These are phyloP conservation scores for Chenopodium formosanum DNA, from an alignment of 148 eudicot species.

Conservation along the genomic window DNA sequence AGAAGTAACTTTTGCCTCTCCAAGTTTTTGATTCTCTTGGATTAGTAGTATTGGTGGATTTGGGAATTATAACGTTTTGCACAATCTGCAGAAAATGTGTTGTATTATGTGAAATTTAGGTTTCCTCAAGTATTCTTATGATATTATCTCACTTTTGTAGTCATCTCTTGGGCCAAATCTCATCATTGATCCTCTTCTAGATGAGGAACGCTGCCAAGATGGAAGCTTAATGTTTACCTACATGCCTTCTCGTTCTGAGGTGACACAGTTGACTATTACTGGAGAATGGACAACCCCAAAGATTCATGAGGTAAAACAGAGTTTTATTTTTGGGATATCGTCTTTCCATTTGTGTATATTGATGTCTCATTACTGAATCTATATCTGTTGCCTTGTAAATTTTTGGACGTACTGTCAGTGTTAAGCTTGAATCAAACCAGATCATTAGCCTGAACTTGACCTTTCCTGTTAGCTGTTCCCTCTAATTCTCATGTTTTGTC, in stretches of 20 bases:
- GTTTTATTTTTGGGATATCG: neutral
- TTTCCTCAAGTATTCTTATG: conserved; percentile 2
- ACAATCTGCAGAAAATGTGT: neutral
- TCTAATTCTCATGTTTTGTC: neutral
- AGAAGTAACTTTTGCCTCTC: no score
- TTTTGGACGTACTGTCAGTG: neutral
- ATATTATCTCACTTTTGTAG: conserved; percentile 33
- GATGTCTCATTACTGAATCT: neutral
- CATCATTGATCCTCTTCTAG: conserved; percentile 82
- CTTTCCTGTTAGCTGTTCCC: neutral
- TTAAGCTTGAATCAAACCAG: neutral
- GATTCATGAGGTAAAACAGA: conserved; percentile 68
- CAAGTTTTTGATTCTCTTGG: neutral
- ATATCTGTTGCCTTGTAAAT: neutral
- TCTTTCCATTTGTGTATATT: neutral
- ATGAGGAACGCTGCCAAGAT: conserved; percentile 87
- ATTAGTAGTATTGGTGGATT: neutral
- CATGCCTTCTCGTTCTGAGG: conserved; percentile 85
- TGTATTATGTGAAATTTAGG: neutral
- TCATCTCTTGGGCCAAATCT: conserved; percentile 78
- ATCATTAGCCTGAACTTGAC: neutral
- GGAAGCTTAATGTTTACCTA: conserved; percentile 77
- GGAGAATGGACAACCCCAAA: conserved; percentile 92
- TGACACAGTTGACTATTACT: conserved; percentile 76
- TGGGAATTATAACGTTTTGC: conserved; percentile 6